These are phyloP conservation scores for Phoenix roebelenii DNA, from an alignment of 176 grass and related monocot species.

Conservation along the genomic window DNA sequence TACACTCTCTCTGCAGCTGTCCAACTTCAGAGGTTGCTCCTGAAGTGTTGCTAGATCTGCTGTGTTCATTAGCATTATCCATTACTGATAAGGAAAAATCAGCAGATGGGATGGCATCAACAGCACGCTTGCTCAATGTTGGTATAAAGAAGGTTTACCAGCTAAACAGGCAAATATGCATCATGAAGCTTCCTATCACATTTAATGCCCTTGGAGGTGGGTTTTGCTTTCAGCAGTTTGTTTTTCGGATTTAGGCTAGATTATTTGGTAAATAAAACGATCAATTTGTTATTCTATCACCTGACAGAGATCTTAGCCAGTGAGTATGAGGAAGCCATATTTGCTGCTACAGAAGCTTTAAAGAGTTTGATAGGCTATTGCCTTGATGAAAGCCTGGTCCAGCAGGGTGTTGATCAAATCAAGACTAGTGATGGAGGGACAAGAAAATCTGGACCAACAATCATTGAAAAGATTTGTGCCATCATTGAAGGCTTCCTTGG, in stretches of 20 bases:
- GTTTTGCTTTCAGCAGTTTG: constrained; percentile 15
- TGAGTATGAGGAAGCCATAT: constrained; percentile 83
- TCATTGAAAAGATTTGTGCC: constrained; percentile 89
- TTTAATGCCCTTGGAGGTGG: constrained; percentile 82
- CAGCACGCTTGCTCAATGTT: constrained; percentile 57
- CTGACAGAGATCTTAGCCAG: constrained; percentile 73
- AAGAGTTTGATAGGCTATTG: constrained; percentile 62
- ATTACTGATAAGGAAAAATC: constrained; percentile 59
- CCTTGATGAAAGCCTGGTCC: constrained; percentile 55
- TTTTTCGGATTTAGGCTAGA: not conserved
- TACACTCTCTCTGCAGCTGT: constrained; percentile 51
- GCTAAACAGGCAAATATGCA: constrained; percentile 52
- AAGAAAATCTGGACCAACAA: constrained; percentile 42
- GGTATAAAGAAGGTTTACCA: constrained; percentile 56
- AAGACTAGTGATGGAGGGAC: constrained; percentile 47
- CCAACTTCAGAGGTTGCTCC: constrained; percentile 48
- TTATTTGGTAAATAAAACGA: not conserved
- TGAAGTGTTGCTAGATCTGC: constrained; percentile 59
- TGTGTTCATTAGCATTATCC: constrained; percentile 58
- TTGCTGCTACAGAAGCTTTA: constrained; percentile 68
- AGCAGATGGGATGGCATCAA: constrained; percentile 69
- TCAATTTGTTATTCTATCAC: constrained; percentile 7
- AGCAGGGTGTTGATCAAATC: constrained; percentile 62
- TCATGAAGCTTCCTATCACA: constrained; percentile 62
- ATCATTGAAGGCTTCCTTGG: constrained; percentile 63